Base-by-base conservation (phyloP, 257 asterid species). In the Plantago major region DNA sequence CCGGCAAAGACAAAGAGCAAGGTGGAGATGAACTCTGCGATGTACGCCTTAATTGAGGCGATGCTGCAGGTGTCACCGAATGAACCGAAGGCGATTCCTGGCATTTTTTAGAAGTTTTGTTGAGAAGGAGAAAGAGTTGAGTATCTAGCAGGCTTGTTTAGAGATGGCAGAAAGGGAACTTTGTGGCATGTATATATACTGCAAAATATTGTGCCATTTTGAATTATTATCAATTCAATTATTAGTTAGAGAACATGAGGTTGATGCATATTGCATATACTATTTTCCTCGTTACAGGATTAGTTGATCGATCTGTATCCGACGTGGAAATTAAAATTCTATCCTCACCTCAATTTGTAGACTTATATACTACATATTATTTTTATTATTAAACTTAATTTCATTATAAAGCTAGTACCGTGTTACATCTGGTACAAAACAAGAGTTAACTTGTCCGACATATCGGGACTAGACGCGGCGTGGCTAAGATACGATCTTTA, bases 1-100 rank as follows among this genome's bases (percentile, higher is more conserved):
- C 96, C 96, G 65, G 98, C 98, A 70, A 90, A 90, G 76, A 90
- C 86, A 73, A 90, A 90, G 66, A 90, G 89, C 82, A 85, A 56
- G 56, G 98, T 90, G 78, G 98, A 90, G 86, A 88, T 90, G 90
- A 90, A 88, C 76, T 90, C 98, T n/a, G 98, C 96, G 42, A 85
- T 28, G 70, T 90, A 90, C 0, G 98, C 94, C 83, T 82, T 90
- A 6, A 90, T 26, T 0, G 98, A 82, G 58, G 73, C 84, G 0
- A 65, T 1, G 74, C 87, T 58, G 76, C 82, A 72, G 0, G 98
- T 85, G 71, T 88, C 98, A 61, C 85, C 89, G 38, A 84, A 51
- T 4, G 96, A 81, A 40, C 96, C 98, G 46, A 90, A 79, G 26
- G 96, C 95, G 55, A 90, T 87, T 55, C 72, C 76, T 1, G 90